Conservation (phyloP, 1,284 basidiomycete genomes). For the Singerocomus inundabilis region DNA sequence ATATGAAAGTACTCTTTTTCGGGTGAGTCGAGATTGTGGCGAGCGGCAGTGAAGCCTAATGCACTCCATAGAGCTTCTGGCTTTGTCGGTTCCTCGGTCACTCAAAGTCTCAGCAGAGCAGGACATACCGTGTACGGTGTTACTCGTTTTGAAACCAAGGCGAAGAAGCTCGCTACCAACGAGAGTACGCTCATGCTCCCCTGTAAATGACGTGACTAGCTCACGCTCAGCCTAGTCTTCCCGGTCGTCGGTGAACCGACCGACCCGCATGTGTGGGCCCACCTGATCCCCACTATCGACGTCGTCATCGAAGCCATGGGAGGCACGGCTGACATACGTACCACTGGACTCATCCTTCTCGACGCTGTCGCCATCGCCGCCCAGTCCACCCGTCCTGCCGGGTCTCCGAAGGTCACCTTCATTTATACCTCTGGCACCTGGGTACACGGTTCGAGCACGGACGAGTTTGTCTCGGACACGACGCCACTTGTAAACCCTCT, state of each 20-base stretch:
- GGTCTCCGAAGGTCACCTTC: constrained; percentile 14
- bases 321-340: constrained; percentile 25
- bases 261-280: constrained; percentile 39
- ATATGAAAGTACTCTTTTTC: too few species aligned
- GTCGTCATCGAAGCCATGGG: constrained; percentile 40
- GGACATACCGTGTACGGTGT: constrained; percentile 23
- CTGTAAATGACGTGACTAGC: background rate
- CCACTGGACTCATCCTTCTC: constrained; percentile 32
- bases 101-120: constrained; percentile 20
- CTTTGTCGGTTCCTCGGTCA: constrained; percentile 11
- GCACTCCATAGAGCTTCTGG: too few species aligned
- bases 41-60: too few species aligned
- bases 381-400: constrained; percentile 20
- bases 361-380: constrained; percentile 36
- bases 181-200: constrained; percentile 2
- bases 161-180: constrained; percentile 10
- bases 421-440: constrained; percentile 22
- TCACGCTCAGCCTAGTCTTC: constrained; percentile 37
- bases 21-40: too few species aligned
- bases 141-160: constrained; percentile 16
- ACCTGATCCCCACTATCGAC: constrained; percentile 42
- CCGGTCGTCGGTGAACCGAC: constrained; percentile 43
- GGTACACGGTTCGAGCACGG: constrained; percentile 15
- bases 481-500: constrained; percentile 15
- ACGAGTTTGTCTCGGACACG: constrained; percentile 17